Percentiles rank a stretch among this genome's conserved stretches.
Evolutionary conservation across 2,329 filamentous ascomycete genomes (phyloP).

Genomic region (Trichoderma guizhouense): DNA sequence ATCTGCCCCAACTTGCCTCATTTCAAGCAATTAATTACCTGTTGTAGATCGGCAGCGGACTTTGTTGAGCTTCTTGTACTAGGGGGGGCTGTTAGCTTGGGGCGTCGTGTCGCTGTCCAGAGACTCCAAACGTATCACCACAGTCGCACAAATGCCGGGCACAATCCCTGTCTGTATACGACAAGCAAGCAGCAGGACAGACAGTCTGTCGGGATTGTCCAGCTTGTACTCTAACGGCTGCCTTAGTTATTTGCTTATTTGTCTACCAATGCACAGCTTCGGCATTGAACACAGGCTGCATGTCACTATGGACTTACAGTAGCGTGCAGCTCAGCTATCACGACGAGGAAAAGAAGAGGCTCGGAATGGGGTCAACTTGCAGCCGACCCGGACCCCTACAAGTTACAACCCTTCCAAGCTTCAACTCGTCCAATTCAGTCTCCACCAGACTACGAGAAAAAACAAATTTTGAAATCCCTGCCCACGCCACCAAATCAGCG

Average conservation of each 20-base stretch:
- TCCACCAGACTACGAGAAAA: not conserved
- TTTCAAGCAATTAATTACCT: not conserved
- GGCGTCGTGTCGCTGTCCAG: not conserved
- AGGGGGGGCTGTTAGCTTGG: not conserved
- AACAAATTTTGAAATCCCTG: slow-evolving; percentile 3
- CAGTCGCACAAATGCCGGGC: not conserved
- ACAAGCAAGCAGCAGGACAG: not conserved
- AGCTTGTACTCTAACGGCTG: not conserved
- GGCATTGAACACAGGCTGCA: not conserved
- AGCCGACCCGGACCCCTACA: not conserved
- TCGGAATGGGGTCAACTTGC: slow-evolving; percentile 15
- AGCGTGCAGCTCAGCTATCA: not conserved
- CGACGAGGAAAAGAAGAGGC: not conserved
- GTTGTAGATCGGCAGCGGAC: not conserved
- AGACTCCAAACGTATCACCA: not conserved
- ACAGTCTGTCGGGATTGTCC: not conserved
- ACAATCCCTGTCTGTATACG: not conserved
- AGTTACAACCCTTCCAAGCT: too few species aligned
- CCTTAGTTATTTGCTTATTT: not conserved
- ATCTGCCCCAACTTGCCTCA: not conserved
- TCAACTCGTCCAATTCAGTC: not conserved
- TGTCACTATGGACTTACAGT: not conserved
- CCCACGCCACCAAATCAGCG: slow-evolving; percentile 1
- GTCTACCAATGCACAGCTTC: not conserved
- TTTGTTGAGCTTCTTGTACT: not conserved